These are phyloP conservation scores for Teunomyces pallodes DNA, from an alignment of 805 yeast genomes.

Conservation along the genomic window DNA sequence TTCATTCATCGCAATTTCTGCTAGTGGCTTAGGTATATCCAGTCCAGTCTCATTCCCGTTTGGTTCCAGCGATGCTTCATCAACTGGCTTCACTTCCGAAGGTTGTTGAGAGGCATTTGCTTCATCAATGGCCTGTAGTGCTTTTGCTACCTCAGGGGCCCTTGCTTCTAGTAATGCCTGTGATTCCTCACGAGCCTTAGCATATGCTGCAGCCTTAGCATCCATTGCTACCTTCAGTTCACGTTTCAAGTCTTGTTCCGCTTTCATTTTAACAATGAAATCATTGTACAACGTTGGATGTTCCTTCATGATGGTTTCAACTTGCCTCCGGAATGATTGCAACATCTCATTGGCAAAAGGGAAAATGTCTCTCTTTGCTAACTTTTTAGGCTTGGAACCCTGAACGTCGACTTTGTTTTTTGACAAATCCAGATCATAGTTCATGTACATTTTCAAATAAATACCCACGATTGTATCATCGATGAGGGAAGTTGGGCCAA, in stretches of 20 bases:
- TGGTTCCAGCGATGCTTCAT: too few species aligned
- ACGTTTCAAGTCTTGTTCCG: not conserved
- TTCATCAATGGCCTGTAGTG: not conserved
- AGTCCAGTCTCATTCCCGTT: too few species aligned
- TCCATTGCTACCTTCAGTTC: not conserved
- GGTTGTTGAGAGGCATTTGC: not conserved
- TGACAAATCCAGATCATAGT: constrained; percentile 7
- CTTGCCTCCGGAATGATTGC: constrained; percentile 24
- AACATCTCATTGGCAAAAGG: constrained; percentile 38
- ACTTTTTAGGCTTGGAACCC: constrained; percentile 27
- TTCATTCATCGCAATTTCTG: too few species aligned
- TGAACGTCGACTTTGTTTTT: constrained; percentile 22
- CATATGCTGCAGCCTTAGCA: not conserved
- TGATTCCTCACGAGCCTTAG: not conserved
- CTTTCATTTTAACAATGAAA: constrained; percentile 2
- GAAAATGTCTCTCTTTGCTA: constrained; percentile 42
- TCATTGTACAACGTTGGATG: constrained; percentile 31
- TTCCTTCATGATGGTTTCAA: constrained; percentile 30
- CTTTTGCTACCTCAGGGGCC: not conserved
- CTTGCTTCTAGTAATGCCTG: not conserved
- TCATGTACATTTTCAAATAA: constrained; percentile 49
- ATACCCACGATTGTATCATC: constrained; percentile 71
- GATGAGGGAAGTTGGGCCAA: constrained; percentile 70
- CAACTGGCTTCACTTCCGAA: too few species aligned
- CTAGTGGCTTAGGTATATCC: too few species aligned